Percentiles rank a stretch among this genome's conserved stretches.
phyloP scores from a whole-genome alignment of 208 protist genomes.

The Histomonas meleagridis region DNA sequence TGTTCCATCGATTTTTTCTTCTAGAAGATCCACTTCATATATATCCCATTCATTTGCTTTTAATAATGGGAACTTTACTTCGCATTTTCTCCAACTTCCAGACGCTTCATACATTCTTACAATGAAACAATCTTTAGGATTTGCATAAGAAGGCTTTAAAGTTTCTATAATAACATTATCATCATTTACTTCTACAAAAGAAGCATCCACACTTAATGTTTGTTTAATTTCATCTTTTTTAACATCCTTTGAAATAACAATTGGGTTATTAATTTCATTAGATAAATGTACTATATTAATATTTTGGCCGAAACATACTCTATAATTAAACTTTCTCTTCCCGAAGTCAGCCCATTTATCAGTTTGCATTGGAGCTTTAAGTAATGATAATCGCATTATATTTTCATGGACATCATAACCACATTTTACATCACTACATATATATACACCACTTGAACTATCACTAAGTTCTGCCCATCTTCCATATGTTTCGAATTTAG shows the following conservation, averaged over 20 bases:
- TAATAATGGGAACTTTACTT: not conserved
- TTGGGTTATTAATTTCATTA: not conserved
- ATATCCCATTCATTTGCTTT: not conserved
- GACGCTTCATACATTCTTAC: not conserved
- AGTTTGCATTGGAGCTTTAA: constrained; percentile 29
- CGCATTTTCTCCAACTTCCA: not conserved
- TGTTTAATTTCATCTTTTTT: no score
- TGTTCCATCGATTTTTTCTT: no score
- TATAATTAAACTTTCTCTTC: not conserved
- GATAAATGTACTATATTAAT: not conserved
- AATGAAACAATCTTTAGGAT: not conserved
- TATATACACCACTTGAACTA: not conserved
- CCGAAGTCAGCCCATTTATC: constrained; percentile 29
- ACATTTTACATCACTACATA: not conserved
- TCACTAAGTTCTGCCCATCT: constrained; percentile 5
- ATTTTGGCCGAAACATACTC: not conserved
- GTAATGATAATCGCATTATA: not conserved
- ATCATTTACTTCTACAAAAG: not conserved
- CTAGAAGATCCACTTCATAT: not conserved
- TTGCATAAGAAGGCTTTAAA: not conserved
- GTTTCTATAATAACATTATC: not conserved
- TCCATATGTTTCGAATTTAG: not conserved
- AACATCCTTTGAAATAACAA: not conserved
- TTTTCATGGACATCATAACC: not conserved
- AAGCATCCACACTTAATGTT: no score